Evolutionary conservation across 805 yeast genomes (phyloP).

Genomic region (Candida pseudofarinosa): DNA sequence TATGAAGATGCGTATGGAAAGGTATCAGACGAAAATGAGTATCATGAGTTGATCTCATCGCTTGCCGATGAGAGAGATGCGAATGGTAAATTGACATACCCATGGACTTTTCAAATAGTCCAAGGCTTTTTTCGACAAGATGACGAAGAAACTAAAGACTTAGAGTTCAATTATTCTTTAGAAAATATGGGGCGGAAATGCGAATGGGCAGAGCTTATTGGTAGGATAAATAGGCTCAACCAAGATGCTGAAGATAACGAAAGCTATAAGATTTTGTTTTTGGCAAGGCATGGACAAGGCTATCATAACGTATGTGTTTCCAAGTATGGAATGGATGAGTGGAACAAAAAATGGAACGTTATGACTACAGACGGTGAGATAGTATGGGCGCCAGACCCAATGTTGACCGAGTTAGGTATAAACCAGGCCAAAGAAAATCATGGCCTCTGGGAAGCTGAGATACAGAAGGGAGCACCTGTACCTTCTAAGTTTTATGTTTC

Average conservation of each 20-base stretch:
- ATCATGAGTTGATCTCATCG: slow-evolving; percentile 8
- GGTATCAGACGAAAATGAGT: slow-evolving; percentile 13
- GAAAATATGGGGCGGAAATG: slow-evolving; percentile 43
- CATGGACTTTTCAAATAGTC: slow-evolving; percentile 48
- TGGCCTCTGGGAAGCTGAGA: slow-evolving; percentile 40
- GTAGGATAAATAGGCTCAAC: slow-evolving; percentile 33
- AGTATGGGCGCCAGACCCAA: slow-evolving; percentile 59
- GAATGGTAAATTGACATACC: slow-evolving; percentile 19
- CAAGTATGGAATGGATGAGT: slow-evolving; percentile 52
- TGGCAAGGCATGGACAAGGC: slow-evolving; percentile 72
- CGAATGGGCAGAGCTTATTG: slow-evolving; percentile 37
- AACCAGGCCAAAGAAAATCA: slow-evolving; percentile 52
- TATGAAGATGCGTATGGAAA: slow-evolving; percentile 30
- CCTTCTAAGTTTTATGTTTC: slow-evolving; percentile 56
- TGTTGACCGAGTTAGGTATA: slow-evolving; percentile 51
- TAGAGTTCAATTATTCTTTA: slow-evolving; percentile 38
- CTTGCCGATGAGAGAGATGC: slow-evolving; percentile 15
- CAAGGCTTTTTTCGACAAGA: slow-evolving; percentile 49
- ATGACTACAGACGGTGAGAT: slow-evolving; percentile 52
- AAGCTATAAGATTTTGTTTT: slow-evolving; percentile 44
- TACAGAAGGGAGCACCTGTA: slow-evolving; percentile 47
- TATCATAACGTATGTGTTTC: slow-evolving; percentile 54
- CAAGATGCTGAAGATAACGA: slow-evolving; percentile 30
- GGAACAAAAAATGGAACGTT: slow-evolving; percentile 55
- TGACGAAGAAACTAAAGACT: slow-evolving; percentile 43